A percentile compares a stretch with the other conserved stretches of the same genome.
Evolutionary conservation across 257 asterid genomes (phyloP).

Genomic region (Scutellaria minor): DNA sequence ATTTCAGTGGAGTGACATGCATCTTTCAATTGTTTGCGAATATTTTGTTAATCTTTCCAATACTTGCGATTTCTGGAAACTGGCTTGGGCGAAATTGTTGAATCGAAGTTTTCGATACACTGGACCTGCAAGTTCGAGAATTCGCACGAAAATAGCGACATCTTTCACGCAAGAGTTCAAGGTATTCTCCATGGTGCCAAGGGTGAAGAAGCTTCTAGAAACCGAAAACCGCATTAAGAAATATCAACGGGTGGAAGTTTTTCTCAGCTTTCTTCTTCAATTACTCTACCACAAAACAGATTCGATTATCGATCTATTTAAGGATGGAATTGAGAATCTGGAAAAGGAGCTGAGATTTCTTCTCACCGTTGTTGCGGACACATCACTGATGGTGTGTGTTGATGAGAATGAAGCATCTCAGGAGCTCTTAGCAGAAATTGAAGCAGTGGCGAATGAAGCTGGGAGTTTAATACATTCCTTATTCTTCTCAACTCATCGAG

Average conservation of each 20-base stretch:
- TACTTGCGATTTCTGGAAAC: background rate
- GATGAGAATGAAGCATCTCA: background rate
- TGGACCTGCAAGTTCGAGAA: no score
- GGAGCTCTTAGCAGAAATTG: background rate
- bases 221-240: background rate
- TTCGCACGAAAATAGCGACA: background rate
- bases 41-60: background rate
- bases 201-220: background rate
- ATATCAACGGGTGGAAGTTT: background rate
- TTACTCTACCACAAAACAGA: background rate
- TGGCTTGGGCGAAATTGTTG: background rate
- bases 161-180: background rate
- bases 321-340: background rate
- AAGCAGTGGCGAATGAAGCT: constrained; percentile 16
- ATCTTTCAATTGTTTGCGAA: background rate
- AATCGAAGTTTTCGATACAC: background rate
- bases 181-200: background rate
- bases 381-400: background rate
- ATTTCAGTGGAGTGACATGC: no score
- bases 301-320: background rate
- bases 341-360: constrained; percentile 16
- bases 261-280: background rate
- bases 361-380: background rate
- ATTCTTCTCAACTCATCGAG: background rate
- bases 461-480: background rate